Base-by-base conservation (phyloP, 2,329 filamentous ascomycete species). In the Exophiala calicioides region DNA sequence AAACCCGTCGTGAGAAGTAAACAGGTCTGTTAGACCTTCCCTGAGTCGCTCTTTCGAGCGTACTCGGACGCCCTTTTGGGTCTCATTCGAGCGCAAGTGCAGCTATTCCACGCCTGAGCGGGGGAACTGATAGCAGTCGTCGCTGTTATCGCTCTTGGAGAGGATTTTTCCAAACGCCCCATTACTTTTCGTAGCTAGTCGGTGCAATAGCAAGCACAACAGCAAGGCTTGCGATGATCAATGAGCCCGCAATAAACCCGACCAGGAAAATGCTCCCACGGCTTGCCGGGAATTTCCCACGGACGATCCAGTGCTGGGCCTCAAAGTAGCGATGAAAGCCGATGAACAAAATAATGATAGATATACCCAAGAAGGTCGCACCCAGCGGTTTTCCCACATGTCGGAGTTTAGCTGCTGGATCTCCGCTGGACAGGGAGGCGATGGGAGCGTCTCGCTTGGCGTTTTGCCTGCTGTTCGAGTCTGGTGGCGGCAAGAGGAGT, bases 301-400 rank as follows among this genome's bases (percentile, higher is more conserved):
- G 66, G 18, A 84, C 79, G 44, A 85, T 80, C 71, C 82, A 85
- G 60, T 84, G 79, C 65, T 85, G 81, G 31, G 77, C 76, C 59
- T 84, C 81, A 57, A 84, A 84, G 58, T 83, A 85, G 32, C 81
- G 72, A 60, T 84, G 81, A 56, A 84, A 83, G 2, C 81, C 81
- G 21, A 84, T 71, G 18, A 80, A 60, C 2, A 85, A 69, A 35
- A 84, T 76, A 5, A 84, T 53, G 30, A 84, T 80, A 3, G 76
- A 71, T 29, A 85, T 77, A 2, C 70, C 80, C 41, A 85, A 72
- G 53, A 85, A 85, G 1, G 81, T 84, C 1, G 80, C 80, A 30
- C 81, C 81, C n/a, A 82, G 67, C 0, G 79, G 79, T 60, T 81
- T 82, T 15, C 79, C 79, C 5, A 81, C 68, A 40, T 74, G 74